phyloP scores from a whole-genome alignment of 2,329 filamentous ascomycete species.

The Ceratocystis ficicola region DNA sequence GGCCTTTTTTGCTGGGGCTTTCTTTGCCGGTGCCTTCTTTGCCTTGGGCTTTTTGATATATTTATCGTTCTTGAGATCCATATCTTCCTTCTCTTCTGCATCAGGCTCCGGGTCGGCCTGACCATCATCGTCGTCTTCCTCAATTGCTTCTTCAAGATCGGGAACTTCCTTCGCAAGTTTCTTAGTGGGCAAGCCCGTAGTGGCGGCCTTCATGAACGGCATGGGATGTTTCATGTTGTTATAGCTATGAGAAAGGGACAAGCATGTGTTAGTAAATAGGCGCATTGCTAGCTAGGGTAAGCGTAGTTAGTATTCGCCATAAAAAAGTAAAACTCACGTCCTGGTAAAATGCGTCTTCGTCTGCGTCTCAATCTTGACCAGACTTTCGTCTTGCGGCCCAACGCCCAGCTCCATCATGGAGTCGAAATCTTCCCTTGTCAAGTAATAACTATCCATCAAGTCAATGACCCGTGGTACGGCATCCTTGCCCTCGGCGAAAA shows the following conservation, averaged over 20 bases:
- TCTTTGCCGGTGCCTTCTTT: slow-evolving; percentile 42
- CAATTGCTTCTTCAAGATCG: slow-evolving; percentile 90
- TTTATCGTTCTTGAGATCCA: slow-evolving; percentile 88
- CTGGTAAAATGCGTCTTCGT: slow-evolving; percentile 85
- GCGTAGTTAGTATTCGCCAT: not conserved
- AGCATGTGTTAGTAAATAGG: slow-evolving; percentile 22
- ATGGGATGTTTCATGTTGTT: slow-evolving; percentile 77
- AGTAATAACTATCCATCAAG: slow-evolving; percentile 92
- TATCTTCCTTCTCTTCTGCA: slow-evolving; percentile 59
- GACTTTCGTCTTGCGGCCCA: slow-evolving; percentile 65
- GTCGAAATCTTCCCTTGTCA: slow-evolving; percentile 92
- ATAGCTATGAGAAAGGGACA: slow-evolving; percentile 45
- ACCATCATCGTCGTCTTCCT: slow-evolving; percentile 78
- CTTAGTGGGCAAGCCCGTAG: slow-evolving; percentile 51
- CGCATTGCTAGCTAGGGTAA: not conserved
- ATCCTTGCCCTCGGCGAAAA: slow-evolving; percentile 71
- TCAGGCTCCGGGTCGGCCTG: slow-evolving; percentile 46
- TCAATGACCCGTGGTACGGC: slow-evolving; percentile 73
- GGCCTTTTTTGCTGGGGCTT: slow-evolving; percentile 33
- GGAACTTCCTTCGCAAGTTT: slow-evolving; percentile 63
- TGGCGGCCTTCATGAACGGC: slow-evolving; percentile 90
- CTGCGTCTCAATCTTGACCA: slow-evolving; percentile 66
- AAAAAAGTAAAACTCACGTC: slow-evolving; percentile 45
- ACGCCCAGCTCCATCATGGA: slow-evolving; percentile 83
- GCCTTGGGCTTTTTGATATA: slow-evolving; percentile 86